Base-by-base conservation (phyloP, 2,329 filamentous ascomycete genomes). In the Arachnomyces sp. region DNA sequence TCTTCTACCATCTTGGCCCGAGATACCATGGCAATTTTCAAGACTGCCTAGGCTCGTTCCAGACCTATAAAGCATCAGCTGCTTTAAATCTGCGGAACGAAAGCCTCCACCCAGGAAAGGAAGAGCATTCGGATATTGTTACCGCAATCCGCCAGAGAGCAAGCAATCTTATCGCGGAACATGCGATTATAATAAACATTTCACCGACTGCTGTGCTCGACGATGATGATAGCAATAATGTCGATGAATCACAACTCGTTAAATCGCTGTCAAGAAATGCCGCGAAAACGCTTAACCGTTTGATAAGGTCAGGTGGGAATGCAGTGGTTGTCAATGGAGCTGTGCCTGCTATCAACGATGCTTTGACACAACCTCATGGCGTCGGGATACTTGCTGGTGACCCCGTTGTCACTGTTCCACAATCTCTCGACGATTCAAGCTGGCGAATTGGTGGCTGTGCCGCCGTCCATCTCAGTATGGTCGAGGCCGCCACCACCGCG, bases 11-110 rank as follows among this genome's bases (percentile, higher is more conserved):
- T 36, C 79, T 98, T 13, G 90, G 92, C 0, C 84, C 88, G 16
- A 79, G 87, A 35, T 98, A 98, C 52, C 82, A 87, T 55, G 92
- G 92, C 12, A 98, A 98, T 57, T 94, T 94, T 52, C 92, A 98
- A 63, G 92, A 98, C 56, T 92, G 87, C 51, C 73, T 98, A 11
- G 92, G 93, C 4, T 90, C 88, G 2, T 94, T 98, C 55, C 88
- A 96, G 57, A 98, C 93, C 0, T 98, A 98, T 57, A 80, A 84
- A 53, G 90, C 92, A 5, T 96, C 92, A 1, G 90, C 92, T 6
- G 81, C 85, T 39, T 68, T 98, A 30, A 92, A 93, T 43, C 73
- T 95, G 39, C 82, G 90, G 34, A 96, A 96, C 53, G 92, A 98
- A 56, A 78, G 88, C 38, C 73, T 94, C 29, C 85, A 94, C 60